These are phyloP conservation scores for Bertia moriformis DNA, from an alignment of 2,329 filamentous ascomycete species.

Conservation along the genomic window DNA sequence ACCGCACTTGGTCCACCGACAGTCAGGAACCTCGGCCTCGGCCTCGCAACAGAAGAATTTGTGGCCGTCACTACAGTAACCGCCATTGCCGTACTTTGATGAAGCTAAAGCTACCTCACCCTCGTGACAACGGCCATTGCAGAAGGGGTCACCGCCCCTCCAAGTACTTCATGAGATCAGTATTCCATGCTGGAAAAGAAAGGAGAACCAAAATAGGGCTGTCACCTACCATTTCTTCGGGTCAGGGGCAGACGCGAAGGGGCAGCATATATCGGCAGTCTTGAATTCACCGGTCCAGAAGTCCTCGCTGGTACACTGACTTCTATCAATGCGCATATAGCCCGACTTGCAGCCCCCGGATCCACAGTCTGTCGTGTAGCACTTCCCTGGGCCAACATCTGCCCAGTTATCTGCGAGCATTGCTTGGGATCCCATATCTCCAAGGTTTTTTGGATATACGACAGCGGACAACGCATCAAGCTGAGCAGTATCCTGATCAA, in stretches of 20 bases:
- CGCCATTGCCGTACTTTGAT: conserved; percentile 12
- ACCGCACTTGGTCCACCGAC: conserved; percentile 9
- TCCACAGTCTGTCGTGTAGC: no score
- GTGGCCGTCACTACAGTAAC: conserved; percentile 11
- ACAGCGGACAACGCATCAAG: conserved; percentile 7
- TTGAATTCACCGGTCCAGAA: no score
- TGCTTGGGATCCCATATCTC: conserved; percentile 2
- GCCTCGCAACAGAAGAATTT: conserved; percentile 14
- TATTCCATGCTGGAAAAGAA: no score
- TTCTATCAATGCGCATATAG: no score
- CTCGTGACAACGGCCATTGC: conserved; percentile 17
- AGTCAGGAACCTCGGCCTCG: conserved; percentile 7
- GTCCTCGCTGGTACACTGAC: no score
- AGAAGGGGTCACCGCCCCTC: conserved; percentile 12
- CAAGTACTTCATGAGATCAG: no score
- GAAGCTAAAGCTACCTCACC: conserved; percentile 15
- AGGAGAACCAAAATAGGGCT: no score
- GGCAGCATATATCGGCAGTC: conserved; percentile 16
- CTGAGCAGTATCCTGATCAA: conserved; percentile 11
- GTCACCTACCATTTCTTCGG: conserved; percentile 14
- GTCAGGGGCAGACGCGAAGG: conserved; percentile 13
- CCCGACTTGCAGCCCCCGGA: no score
- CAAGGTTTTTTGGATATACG: conserved; percentile 3
- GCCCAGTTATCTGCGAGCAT: no score
- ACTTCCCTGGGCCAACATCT: no score